A percentile compares a stretch with the other conserved stretches of the same genome.
These are phyloP conservation scores for Flaveria trinervia DNA, from an alignment of 129 eudicot species.

Conservation along the genomic window DNA sequence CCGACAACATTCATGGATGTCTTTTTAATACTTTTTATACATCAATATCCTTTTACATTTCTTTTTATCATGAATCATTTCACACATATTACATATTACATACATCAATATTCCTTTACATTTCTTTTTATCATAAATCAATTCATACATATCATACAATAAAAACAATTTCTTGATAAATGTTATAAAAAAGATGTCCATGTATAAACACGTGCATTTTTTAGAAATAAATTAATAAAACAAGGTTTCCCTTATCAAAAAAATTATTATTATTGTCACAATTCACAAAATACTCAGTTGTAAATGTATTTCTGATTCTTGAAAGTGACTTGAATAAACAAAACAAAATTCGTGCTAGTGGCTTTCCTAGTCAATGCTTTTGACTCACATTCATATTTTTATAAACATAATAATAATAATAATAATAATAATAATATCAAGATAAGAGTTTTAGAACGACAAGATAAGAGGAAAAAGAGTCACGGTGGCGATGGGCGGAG, in stretches of 20 bases:
- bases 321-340: constrained; percentile 13
- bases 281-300: background rate
- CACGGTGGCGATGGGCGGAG: background rate
- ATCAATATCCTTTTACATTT: too few species aligned
- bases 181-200: background rate
- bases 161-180: background rate
- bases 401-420: background rate
- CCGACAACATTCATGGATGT: too few species aligned
- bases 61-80: too few species aligned
- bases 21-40: too few species aligned
- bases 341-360: background rate
- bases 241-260: background rate
- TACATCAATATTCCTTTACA: too few species aligned
- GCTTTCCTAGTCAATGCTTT: constrained; percentile 3
- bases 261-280: background rate
- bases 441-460: background rate
- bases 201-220: background rate
- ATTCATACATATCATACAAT: too few species aligned
- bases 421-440: background rate
- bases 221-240: background rate
- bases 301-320: background rate
- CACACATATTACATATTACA: too few species aligned
- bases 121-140: too few species aligned
- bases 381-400: constrained; percentile 5
- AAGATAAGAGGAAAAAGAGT: background rate